Percentiles rank a stretch among this genome's conserved stretches.
These are phyloP conservation scores for Diaporthe caulivora DNA, from an alignment of 2,329 filamentous ascomycete genomes.

Conservation along the genomic window DNA sequence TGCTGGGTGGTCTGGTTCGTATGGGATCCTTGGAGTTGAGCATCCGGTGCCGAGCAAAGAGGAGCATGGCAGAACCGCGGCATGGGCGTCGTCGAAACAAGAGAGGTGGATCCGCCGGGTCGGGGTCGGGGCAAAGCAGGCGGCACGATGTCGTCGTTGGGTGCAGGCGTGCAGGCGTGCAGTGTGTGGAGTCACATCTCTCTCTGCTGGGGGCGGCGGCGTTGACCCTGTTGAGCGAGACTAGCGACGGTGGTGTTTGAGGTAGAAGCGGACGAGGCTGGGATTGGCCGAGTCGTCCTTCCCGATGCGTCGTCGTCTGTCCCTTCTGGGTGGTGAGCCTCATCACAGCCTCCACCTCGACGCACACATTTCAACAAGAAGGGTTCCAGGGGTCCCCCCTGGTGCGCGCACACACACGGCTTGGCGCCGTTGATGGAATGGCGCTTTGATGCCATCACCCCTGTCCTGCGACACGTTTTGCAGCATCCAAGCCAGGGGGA, in stretches of 20 bases:
- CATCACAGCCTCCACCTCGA: not conserved
- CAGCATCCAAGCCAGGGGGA: slow-evolving; percentile 25
- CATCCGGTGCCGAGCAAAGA: slow-evolving; percentile 27
- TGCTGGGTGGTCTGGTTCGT: not conserved
- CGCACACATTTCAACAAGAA: no score
- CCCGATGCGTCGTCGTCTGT: slow-evolving; percentile 14
- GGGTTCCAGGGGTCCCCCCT: not conserved
- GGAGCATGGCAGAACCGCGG: slow-evolving; percentile 28
- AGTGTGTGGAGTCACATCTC: not conserved
- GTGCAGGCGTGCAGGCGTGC: no score
- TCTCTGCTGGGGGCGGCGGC: slow-evolving; percentile 19
- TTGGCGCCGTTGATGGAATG: slow-evolving; percentile 20
- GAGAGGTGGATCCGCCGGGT: slow-evolving; percentile 28
- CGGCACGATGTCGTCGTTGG: slow-evolving; percentile 26
- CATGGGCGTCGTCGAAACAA: slow-evolving; percentile 31
- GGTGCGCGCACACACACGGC: not conserved
- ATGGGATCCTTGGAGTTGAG: slow-evolving; percentile 18
- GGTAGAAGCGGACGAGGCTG: slow-evolving; percentile 27
- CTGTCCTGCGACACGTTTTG: slow-evolving; percentile 32
- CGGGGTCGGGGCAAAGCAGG: slow-evolving; percentile 18
- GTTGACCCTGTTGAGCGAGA: slow-evolving; percentile 16
- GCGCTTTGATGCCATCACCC: slow-evolving; percentile 25
- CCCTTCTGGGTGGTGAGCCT: slow-evolving; percentile 17
- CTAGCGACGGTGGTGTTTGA: slow-evolving; percentile 31
- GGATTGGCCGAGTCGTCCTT: slow-evolving; percentile 23